Base-by-base conservation (phyloP, 2,329 filamentous ascomycete species). In the Penicillium sp. region DNA sequence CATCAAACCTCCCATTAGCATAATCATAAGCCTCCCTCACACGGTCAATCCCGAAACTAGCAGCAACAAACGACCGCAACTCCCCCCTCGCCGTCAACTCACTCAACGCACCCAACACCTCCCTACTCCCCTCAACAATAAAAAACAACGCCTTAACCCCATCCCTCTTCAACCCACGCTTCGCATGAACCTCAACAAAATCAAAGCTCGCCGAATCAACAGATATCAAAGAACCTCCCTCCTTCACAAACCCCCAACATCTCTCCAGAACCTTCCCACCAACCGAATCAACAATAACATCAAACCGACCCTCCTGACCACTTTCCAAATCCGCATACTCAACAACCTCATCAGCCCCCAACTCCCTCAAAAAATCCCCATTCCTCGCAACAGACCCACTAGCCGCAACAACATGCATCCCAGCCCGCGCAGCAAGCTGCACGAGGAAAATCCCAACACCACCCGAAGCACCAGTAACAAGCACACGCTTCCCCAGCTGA, bases 401-500 rank as follows among this genome's bases (percentile, higher is more conserved):
- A 9, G 72, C 67, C 4, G 69, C 71, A n/a, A 76, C 73, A n/a
- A 73, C 65, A 40, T 67, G 57, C 37, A 66, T 6, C 3, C 65
- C 69, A 1, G 73, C 73, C 4, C 69, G 43, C 0, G 65, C 62
- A 37, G 74, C 77, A 9, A 79, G 59, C 59, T 78, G 76, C 6
- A 79, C 69, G 1, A 69, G 63, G 50, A 71, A 78, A 0, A 69
- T 63, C 2, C 77, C 77, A 3, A 74, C 71, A 0, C 70, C 76
- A 9, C 77, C 77, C 9, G 69, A 67, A 31, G 71, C 74, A 6
- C 75, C 75, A 7, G 73, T 76, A 49, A 78, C 65, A 33, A 78
- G 61, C 17, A 78, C 40, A 2, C 51, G 47, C 47, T 52, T 40
- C 7, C 27, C 50, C 19, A 27, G 29, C 19, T 42, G 43, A 6